These are phyloP conservation scores for Lentinula guzmanii DNA, from an alignment of 768 basidiomycete genomes.

Conservation along the genomic window DNA sequence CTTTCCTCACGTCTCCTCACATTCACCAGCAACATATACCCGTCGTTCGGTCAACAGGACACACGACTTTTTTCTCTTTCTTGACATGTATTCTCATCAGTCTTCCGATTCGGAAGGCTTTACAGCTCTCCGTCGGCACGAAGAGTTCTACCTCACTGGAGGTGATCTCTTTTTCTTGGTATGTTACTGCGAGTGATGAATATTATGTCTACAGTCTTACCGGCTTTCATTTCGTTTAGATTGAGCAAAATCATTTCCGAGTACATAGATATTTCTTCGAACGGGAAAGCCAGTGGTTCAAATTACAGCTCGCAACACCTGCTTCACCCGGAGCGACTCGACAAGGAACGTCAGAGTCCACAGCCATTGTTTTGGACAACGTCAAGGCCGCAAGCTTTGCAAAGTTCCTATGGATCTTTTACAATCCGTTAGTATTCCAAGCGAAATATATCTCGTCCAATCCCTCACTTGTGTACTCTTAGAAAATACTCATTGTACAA, in stretches of 20 bases:
- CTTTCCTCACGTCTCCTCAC: not conserved
- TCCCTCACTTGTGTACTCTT: not conserved
- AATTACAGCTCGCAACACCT: constrained; percentile 24
- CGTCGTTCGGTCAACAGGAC: constrained; percentile 5
- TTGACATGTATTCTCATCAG: constrained; percentile 4
- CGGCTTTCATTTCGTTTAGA: constrained; percentile 30
- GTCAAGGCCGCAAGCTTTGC: constrained; percentile 34
- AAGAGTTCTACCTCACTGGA: constrained; percentile 41
- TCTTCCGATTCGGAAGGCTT: constrained; percentile 11
- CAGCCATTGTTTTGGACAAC: constrained; percentile 38
- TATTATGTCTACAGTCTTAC: constrained; percentile 20
- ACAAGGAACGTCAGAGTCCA: constrained; percentile 31
- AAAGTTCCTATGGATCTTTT: constrained; percentile 51
- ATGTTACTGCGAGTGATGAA: constrained; percentile 21
- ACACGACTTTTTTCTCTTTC: not conserved
- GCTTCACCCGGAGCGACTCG: constrained; percentile 23
- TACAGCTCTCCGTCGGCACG: constrained; percentile 21
- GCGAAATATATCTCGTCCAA: not conserved
- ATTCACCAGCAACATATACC: not conserved
- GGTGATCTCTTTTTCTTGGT: constrained; percentile 49
- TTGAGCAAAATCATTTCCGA: constrained; percentile 45
- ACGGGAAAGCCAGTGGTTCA: constrained; percentile 42
- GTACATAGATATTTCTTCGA: constrained; percentile 53
- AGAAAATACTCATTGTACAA: constrained; percentile 56
- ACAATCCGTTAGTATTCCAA: constrained; percentile 35